A percentile compares a stretch with the other conserved stretches of the same genome.
Evolutionary conservation across 306 rosid species (phyloP).

Genomic region (Castanea sativa): DNA sequence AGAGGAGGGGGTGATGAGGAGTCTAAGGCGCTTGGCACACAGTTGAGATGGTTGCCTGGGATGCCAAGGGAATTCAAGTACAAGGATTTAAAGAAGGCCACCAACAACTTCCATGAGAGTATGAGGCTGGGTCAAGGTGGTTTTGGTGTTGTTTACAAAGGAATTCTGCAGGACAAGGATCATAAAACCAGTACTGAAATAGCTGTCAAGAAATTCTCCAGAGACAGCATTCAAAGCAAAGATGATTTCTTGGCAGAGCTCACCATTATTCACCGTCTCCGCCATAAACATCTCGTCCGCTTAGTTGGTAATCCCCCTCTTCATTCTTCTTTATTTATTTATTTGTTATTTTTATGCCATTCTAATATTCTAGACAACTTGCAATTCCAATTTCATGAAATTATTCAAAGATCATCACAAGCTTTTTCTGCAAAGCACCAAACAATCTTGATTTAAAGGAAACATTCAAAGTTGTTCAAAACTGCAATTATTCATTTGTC

Average conservation of each 20-base stretch:
- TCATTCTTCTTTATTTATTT: not conserved
- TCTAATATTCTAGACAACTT: not conserved
- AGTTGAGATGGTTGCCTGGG: constrained; percentile 42
- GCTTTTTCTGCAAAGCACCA: too few species aligned
- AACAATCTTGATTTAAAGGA: not conserved
- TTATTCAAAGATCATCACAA: too few species aligned
- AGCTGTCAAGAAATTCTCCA: constrained; percentile 49
- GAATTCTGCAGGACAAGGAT: constrained; percentile 28
- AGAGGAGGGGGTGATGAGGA: constrained; percentile 23
- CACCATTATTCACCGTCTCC: constrained; percentile 56
- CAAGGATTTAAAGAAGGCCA: constrained; percentile 43
- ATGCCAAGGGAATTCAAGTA: constrained; percentile 48
- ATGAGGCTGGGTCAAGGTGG: constrained; percentile 52
- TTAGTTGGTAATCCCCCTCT: constrained; percentile 34
- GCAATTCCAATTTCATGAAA: too few species aligned
- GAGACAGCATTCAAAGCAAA: constrained; percentile 39
- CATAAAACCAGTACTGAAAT: constrained; percentile 9
- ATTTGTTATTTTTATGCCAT: too few species aligned
- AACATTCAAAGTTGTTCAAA: too few species aligned
- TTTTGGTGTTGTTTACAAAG: constrained; percentile 50
- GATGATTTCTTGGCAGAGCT: constrained; percentile 57
- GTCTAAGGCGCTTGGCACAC: constrained; percentile 21
- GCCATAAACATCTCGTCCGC: constrained; percentile 50
- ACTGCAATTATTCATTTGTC: not conserved
- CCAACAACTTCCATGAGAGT: constrained; percentile 39